Evolutionary conservation across 2,329 filamentous ascomycete genomes (phyloP), one percentile per base, ranked within the genome.

Genomic region (Madurella fahalii): DNA sequence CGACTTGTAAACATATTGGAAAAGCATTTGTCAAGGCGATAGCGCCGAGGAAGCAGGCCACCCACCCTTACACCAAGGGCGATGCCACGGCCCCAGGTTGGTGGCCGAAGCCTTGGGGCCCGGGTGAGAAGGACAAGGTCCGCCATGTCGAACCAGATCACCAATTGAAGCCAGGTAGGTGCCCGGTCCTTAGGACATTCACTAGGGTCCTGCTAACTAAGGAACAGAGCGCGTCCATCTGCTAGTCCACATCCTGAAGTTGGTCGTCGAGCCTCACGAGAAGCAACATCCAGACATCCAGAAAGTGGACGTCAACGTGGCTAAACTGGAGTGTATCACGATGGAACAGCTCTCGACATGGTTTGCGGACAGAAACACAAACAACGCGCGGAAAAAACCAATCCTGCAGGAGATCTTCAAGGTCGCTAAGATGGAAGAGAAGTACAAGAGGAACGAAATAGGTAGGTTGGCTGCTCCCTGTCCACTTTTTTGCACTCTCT

Each of bases 11-110:
- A 68, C 72, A 84, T 25, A 84, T 90, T 50, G 83, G 83, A 34
- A 91, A 90, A 67, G 84, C 82, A 11, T 90, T 87, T 82, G 84
- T 91, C 56, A 89, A 89, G 65, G 77, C 82, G 1, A 82, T 90
- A 2, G 86, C 88, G 62, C 87, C 87, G 0, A 89, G 87, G 70
- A 91, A 91, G 68, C 87, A 90, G 68, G 85, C 85, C 0, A 85
- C 81, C 16, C 83, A 87, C 62, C 87, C 87, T 0, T 91, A 91
- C 64, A 87, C 84, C 1, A 76, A 77, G n/a, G 80, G 78, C 32
- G 79, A 85, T 44, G 78, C 78, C 32, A 83, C 81, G 60, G 80
- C 80, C 1, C 83, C 84, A 0, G 79, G 80, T 49, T 88, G 85
- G 85, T 87, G 85, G 85, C 84, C 84, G 2, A 75, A 79, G 64